These are phyloP conservation scores for Sphagnum tenellum DNA, from an alignment of 225 moss, liverwort and hornwort genomes.

Conservation along the genomic window DNA sequence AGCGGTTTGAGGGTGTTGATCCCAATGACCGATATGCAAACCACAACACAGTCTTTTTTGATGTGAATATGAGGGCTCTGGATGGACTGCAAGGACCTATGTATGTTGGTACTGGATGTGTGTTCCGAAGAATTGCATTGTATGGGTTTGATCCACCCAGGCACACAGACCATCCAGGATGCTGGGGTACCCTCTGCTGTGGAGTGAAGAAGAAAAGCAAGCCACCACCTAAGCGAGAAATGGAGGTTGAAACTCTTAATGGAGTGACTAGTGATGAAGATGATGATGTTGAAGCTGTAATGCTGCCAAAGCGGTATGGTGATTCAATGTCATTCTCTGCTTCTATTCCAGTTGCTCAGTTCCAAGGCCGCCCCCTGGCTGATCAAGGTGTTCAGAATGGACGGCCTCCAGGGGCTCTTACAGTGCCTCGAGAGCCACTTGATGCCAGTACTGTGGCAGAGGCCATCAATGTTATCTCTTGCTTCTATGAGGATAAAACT, in stretches of 20 bases:
- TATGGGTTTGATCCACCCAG: conserved; percentile 88
- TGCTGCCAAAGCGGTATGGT: conserved; percentile 83
- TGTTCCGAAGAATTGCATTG: conserved; percentile 67
- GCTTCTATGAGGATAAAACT: conserved; percentile 91
- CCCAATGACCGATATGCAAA: conserved; percentile 96
- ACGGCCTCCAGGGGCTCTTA: conserved; percentile 65
- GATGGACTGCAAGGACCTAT: conserved; percentile 88
- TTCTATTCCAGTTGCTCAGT: conserved; percentile 71
- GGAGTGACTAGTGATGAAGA: conserved; percentile 49
- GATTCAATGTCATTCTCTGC: conserved; percentile 55
- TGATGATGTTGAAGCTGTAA: conserved; percentile 44
- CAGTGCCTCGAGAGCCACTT: conserved; percentile 72
- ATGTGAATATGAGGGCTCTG: conserved; percentile 88
- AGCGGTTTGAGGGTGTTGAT: conserved; percentile 85
- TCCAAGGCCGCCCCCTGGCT: conserved; percentile 63
- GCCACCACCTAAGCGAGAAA: conserved; percentile 37
- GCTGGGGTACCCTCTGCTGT: conserved; percentile 43
- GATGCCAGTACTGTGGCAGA: conserved; percentile 84
- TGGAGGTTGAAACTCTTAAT: conserved; percentile 38
- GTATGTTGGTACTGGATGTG: conserved; percentile 81
- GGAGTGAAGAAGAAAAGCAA: conserved; percentile 37
- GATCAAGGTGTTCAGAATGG: conserved; percentile 67
- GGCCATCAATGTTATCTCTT: conserved; percentile 88
- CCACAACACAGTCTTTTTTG: conserved; percentile 89
- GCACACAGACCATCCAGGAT: conserved; percentile 43